Percentiles rank a stretch among this genome's conserved stretches.
These are phyloP conservation scores for Cerioporus squamosus DNA, from an alignment of 1,284 basidiomycete species.

Conservation along the genomic window DNA sequence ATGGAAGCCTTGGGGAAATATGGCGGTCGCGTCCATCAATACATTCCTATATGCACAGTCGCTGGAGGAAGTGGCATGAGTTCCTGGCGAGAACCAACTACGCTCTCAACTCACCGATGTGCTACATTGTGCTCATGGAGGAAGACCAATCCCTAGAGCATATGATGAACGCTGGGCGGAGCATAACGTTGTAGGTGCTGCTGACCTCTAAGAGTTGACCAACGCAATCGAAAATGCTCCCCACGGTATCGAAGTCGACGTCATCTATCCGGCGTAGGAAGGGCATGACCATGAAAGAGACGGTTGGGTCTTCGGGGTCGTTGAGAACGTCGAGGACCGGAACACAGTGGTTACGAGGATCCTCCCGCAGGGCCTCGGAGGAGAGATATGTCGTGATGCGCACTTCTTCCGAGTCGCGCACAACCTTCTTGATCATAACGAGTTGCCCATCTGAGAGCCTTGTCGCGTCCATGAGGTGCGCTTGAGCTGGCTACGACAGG, in stretches of 20 bases:
- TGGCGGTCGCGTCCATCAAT: slow-evolving; percentile 30
- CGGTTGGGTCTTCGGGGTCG: slow-evolving; percentile 15
- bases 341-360: slow-evolving; percentile 37
- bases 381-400: slow-evolving; percentile 25
- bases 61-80: not conserved
- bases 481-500: slow-evolving; percentile 12
- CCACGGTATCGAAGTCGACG: slow-evolving; percentile 26
- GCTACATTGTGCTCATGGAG: slow-evolving; percentile 30
- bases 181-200: no score
- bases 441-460: slow-evolving; percentile 27
- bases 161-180: not conserved
- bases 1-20: slow-evolving; percentile 33
- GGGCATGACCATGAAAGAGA: slow-evolving; percentile 36
- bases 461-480: slow-evolving; percentile 33
- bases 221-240: slow-evolving; percentile 33
- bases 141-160: slow-evolving; percentile 30
- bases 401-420: slow-evolving; percentile 22
- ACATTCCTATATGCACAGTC: slow-evolving; percentile 30
- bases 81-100: not conserved
- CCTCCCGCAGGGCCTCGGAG: slow-evolving; percentile 5
- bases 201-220: slow-evolving; percentile 34
- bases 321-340: slow-evolving; percentile 36
- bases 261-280: slow-evolving; percentile 29
- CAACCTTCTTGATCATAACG: slow-evolving; percentile 32
- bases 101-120: slow-evolving; percentile 23